Base-by-base conservation (phyloP, 352 stramenopile species). In the Vaucheria bursata region DNA sequence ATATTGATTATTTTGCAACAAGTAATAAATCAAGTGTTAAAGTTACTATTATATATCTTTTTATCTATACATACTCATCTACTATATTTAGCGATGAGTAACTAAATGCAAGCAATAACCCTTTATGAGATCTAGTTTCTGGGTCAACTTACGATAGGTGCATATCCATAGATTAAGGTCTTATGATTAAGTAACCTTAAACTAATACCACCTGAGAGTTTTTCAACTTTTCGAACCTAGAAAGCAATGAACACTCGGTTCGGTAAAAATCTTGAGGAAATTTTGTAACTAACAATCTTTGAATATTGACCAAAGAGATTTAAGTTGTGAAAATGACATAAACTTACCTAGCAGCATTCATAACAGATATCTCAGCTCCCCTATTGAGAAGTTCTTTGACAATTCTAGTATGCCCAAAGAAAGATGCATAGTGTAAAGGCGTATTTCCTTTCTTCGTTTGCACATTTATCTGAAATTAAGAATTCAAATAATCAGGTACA, bases 381-480 rank as follows among this genome's bases (percentile, higher is more conserved):
- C 34, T 67, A 36, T 36, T 74, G 2, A 80, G 6, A 3, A 80
- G 68, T 29, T 67, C 25, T 36, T 71, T 34, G 25, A 79, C 75
- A 5, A 80, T 72, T 2, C 36, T 39, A 65, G 52, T 59, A 7
- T 68, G 65, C 7, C 75, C 75, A 59, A 80, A 80, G 40, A 80
- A 80, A 18, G 70, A 59, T n/a, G 76, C 76, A 53, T 80, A 79
- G 52, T 81, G 76, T 25, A 81, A 50, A 2, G 76, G 76, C 35
- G 76, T 78, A 37, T 79, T 80, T 53, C 59, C 64, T n/a, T 53
- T 53, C 33, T 45, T 81, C 25, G 32, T 79, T 29, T 65, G 45
- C 25, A 49, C 39, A 73, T 81, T 77, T 31, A 81, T 12, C 49
- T 72, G 65, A n/a, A n/a, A n/a, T n/a, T n/a, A n/a, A n/a, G n/a